Base-by-base conservation (phyloP, 2,329 filamentous ascomycete species). In the Madurella fahalii region DNA sequence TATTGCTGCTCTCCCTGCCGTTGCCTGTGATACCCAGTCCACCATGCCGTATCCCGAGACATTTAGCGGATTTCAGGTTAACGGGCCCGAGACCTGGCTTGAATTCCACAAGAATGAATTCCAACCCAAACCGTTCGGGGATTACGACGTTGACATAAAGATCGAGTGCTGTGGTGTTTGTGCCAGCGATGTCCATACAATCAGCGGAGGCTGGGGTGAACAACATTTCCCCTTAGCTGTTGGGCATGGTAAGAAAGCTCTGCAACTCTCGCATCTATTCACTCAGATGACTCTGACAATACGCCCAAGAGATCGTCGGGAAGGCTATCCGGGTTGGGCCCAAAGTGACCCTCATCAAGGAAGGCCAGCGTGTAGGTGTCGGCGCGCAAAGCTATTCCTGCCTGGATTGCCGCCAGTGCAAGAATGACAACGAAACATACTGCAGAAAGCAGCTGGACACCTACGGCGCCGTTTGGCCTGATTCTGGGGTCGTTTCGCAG, bases 61-160 rank as follows among this genome's bases (percentile, higher is more conserved):
- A 61, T 84, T 83, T 69, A 77, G 74, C 54, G 80, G 82, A 60
- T 85, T 84, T 73, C 80, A 84, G 71, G 78, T 83, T 64, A 70
- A 79, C 54, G 74, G 74, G 52, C 70, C 77, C 20, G 77, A 77
- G 48, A 76, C 74, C 44, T 82, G 78, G 77, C 71, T 80, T 60
- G 76, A 84, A 56, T 84, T 85, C 66, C 76, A 85, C 65, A 87
- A 89, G 74, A 84, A 86, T 67, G 71, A 92, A 76, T 90, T 90
- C 76, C 81, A 85, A 63, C 84, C 92, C 55, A 94, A 95, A 76
- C 87, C 88, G 16, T 95, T 95, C 69, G 89, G 86, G 61, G 89
- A 92, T 69, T 81, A 89, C 71, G 90, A 96, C 68, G 83, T 96
- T 64, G 90, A 95, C 69, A 83, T 96, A 72, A 87, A 92, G 77